Evolutionary conservation across 129 eudicot species (phyloP).

Genomic region (Deinandra increscens): DNA sequence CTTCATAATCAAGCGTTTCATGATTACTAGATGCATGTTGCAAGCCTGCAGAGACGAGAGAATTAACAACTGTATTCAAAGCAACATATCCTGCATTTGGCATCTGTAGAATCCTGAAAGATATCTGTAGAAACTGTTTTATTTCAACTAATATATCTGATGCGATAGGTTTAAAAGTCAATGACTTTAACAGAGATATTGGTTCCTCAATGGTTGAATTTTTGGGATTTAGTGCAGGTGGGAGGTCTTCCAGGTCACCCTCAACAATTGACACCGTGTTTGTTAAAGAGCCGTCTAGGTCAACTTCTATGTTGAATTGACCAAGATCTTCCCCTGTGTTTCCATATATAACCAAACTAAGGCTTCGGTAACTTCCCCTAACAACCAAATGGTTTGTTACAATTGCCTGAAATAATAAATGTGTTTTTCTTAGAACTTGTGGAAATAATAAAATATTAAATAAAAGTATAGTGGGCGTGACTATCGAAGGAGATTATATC

Average conservation of each 20-base stretch:
- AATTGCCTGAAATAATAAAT: conserved; percentile 59
- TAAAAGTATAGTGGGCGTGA: background rate
- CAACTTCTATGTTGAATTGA: conserved; percentile 90
- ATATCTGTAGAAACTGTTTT: conserved; percentile 51
- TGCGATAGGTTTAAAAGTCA: conserved; percentile 41
- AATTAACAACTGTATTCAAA: conserved; percentile 45
- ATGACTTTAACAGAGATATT: conserved; percentile 44
- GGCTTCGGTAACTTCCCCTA: conserved; percentile 96
- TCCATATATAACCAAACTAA: conserved; percentile 90
- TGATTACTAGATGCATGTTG: conserved; percentile 26
- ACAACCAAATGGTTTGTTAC: conserved; percentile 92
- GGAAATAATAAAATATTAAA: background rate
- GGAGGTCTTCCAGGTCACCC: conserved; percentile 93
- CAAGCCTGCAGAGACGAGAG: conserved; percentile 55
- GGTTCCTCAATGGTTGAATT: conserved; percentile 51
- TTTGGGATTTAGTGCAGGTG: conserved; percentile 60
- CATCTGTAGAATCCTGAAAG: conserved; percentile 56
- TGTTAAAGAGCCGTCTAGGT: conserved; percentile 75
- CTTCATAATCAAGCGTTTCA: conserved; percentile 32
- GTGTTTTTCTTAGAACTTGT: background rate
- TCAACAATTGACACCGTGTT: conserved; percentile 68
- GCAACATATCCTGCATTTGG: conserved; percentile 48
- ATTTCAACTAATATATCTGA: conserved; percentile 57
- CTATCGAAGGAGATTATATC: background rate
- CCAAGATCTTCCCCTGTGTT: conserved; percentile 94